phyloP scores from a whole-genome alignment of 768 basidiomycete genomes.

The Pleurotus tuoliensis region DNA sequence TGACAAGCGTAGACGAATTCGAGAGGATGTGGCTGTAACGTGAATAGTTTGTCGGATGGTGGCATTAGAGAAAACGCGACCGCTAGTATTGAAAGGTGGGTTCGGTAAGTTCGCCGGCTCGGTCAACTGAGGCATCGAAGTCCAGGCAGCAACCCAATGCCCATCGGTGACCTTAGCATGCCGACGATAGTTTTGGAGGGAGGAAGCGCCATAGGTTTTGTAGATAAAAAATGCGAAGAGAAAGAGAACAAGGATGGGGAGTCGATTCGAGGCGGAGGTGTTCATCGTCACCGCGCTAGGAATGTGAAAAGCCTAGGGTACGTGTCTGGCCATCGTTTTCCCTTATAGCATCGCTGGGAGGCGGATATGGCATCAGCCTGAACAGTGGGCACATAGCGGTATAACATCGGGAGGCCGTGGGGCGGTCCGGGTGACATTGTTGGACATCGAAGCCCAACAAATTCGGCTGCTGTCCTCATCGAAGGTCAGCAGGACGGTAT shows the following conservation, averaged over 20 bases:
- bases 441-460: too few relatives aligned
- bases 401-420: too few relatives aligned
- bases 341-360: too few relatives aligned
- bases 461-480: too few relatives aligned
- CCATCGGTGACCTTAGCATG: not conserved
- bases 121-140: slow-evolving; percentile 37
- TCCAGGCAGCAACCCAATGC: slow-evolving; percentile 35
- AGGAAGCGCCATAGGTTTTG: not conserved
- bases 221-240: not conserved
- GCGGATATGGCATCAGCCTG: too few relatives aligned
- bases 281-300: too few relatives aligned
- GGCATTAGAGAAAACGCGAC: slow-evolving; percentile 36
- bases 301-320: too few relatives aligned
- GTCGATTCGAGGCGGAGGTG: not conserved
- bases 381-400: too few relatives aligned
- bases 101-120: slow-evolving; percentile 32
- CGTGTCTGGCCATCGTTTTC: too few relatives aligned
- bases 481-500: too few relatives aligned
- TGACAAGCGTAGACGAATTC: slow-evolving; percentile 42
- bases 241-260: not conserved
- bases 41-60: slow-evolving; percentile 49
- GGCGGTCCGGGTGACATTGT: too few relatives aligned
- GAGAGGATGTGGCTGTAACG: slow-evolving; percentile 32
- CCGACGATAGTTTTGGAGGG: not conserved
- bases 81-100: slow-evolving; percentile 24